Conservation (phyloP, 257 asterid species). For the Voacanga thouarsii region DNA sequence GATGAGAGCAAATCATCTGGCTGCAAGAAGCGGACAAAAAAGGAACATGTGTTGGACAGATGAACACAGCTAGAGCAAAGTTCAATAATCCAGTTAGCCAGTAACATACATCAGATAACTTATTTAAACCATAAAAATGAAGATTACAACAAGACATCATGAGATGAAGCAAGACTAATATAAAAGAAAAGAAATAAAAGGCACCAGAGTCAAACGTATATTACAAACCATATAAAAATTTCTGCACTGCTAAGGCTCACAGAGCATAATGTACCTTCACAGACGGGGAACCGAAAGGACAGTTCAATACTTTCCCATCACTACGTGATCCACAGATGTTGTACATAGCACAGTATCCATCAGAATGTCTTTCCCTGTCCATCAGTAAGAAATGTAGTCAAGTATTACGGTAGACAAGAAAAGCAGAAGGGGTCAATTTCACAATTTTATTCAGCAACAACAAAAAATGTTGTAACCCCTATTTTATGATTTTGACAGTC, state of each 20-base stretch:
- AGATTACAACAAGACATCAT: not conserved
- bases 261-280: slow-evolving; percentile 50
- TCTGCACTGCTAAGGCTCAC: slow-evolving; percentile 1
- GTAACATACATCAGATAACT: not conserved
- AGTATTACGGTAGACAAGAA: not conserved
- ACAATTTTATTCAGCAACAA: not conserved
- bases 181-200: not conserved
- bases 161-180: not conserved
- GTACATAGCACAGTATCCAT: slow-evolving; percentile 85
- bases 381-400: slow-evolving; percentile 19
- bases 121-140: not conserved
- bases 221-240: not conserved
- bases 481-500: not conserved
- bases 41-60: not conserved
- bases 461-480: not conserved
- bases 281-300: slow-evolving; percentile 73
- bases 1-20: slow-evolving; percentile 75
- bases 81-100: not conserved
- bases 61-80: slow-evolving; percentile 2
- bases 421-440: not conserved
- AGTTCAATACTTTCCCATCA: slow-evolving; percentile 85
- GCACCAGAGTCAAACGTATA: not conserved
- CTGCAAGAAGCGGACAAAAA: slow-evolving; percentile 38
- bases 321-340: slow-evolving; percentile 81
- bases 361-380: slow-evolving; percentile 50